phyloP scores from a whole-genome alignment of 1,139 yeast species.

The Yueomyces sp. region DNA sequence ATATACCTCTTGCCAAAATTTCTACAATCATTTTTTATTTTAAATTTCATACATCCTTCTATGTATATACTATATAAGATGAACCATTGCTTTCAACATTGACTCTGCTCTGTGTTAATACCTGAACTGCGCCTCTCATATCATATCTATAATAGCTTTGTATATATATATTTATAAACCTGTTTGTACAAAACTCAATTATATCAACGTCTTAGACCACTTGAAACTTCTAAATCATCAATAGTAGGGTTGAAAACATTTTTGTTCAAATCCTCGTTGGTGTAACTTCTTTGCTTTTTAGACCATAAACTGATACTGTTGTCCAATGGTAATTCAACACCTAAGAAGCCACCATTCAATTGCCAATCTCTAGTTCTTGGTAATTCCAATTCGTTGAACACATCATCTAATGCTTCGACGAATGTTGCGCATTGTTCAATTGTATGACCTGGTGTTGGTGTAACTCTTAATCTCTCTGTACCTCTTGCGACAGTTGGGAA shows the following conservation, averaged over 20 bases:
- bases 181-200: too few relatives aligned
- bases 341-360: conserved; percentile 70
- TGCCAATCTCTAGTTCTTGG: conserved; percentile 74
- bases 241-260: conserved; percentile 53
- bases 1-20: too few relatives aligned
- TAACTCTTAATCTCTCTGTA: conserved; percentile 86
- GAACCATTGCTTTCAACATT: too few relatives aligned
- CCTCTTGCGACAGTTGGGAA: conserved; percentile 97
- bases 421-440: conserved; percentile 64
- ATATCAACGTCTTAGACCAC: conserved; percentile 34
- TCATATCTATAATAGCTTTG: not conserved
- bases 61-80: too few relatives aligned
- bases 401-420: conserved; percentile 65
- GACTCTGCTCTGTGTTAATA: too few relatives aligned
- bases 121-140: too few relatives aligned
- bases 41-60: too few relatives aligned
- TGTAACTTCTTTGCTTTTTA: conserved; percentile 54
- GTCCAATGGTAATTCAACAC: conserved; percentile 42
- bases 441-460: conserved; percentile 96
- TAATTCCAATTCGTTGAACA: conserved; percentile 63
- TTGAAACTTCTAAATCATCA: conserved; percentile 51
- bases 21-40: too few relatives aligned
- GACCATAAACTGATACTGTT: conserved; percentile 64
- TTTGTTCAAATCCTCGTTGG: conserved; percentile 48
- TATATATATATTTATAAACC: not conserved